Evolutionary conservation across 352 stramenopile species (phyloP), one percentile per base, ranked within the genome.

Genomic region (Phytophthora palmivora): DNA sequence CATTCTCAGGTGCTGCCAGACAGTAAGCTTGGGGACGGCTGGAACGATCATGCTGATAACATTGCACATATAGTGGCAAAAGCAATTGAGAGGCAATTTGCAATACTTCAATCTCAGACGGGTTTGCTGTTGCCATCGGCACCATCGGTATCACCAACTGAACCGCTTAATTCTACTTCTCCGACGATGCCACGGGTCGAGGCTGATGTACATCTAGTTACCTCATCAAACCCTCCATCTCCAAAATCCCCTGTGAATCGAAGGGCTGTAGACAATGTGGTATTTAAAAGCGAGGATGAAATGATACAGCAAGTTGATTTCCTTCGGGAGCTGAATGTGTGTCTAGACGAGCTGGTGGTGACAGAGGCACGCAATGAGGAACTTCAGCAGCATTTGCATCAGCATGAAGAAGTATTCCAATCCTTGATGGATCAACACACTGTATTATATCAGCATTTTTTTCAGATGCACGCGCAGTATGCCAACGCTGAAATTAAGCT

Each of bases 371-470:
- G 79, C 16, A 90, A 92, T 42, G 69, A 82, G 15, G 49, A 67
- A 19, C 69, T 94, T 0, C 70, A 70, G 21, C 43, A 63, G 16
- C 69, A 84, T 28, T 36, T 94, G 9, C 50, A 51, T 16, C 50
- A 80, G 8, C 78, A 91, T 36, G 79, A 92, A 63, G 58, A 67
- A n/a, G 64, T 81, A 0, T 82, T 89, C 43, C 67, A 78, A 43
- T 72, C 76, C 1, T 52, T 88, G 5, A 83, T 83, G 72, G 85
- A 94, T 48, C 82, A 94, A 39, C 82, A 94, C 44, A 85, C 72
- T 5, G 33, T 94, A 2, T 52, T 92, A 34, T 92, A 92, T 41
- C 72, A 86, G 47, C 84, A 92, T 44, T 84, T 89, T 22, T 86
- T 90, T 51, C 69, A 89, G 50, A 69, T 88, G 49, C 79, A 88